Percentiles rank a stretch among this genome's conserved stretches.
Evolutionary conservation across 768 basidiomycete species (phyloP).

Genomic region (Collybiopsis luxurians): DNA sequence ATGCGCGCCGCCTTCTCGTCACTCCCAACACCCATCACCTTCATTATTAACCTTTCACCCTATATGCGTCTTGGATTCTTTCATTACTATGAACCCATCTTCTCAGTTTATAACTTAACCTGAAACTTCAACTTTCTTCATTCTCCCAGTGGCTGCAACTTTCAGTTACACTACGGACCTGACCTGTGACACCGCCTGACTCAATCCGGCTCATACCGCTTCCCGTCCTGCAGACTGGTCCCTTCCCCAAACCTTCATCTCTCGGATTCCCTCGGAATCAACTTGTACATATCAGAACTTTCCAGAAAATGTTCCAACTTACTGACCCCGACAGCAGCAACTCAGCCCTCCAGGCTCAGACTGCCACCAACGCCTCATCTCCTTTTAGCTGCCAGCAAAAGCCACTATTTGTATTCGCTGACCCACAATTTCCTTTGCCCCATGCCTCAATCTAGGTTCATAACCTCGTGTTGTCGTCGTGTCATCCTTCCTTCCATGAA

Average conservation of each 20-base stretch:
- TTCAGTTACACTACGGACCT: background rate
- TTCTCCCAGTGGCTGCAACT: background rate
- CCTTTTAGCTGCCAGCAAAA: background rate
- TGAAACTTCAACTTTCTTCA: background rate
- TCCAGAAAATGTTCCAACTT: constrained; percentile 2
- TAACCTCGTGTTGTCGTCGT: background rate
- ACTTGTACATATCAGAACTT: background rate
- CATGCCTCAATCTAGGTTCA: constrained; percentile 1
- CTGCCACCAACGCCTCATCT: constrained; percentile 1
- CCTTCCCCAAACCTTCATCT: too few relatives aligned
- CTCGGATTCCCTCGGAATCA: constrained; percentile 4
- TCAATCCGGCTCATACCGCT: background rate
- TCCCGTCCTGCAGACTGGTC: background rate
- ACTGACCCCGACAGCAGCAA: background rate
- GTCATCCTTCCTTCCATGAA: background rate
- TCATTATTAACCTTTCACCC: background rate
- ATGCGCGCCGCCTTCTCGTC: background rate
- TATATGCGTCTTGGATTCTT: too few relatives aligned
- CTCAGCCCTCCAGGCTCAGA: background rate
- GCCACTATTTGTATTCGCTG: background rate
- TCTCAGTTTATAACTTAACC: too few relatives aligned
- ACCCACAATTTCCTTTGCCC: background rate
- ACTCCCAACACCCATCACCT: background rate
- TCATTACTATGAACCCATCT: too few relatives aligned
- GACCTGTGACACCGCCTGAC: background rate